A percentile compares a stretch with the other conserved stretches of the same genome.
Evolutionary conservation across 148 eudicot genomes (phyloP).

Genomic region (Rhododendron mucronatum): DNA sequence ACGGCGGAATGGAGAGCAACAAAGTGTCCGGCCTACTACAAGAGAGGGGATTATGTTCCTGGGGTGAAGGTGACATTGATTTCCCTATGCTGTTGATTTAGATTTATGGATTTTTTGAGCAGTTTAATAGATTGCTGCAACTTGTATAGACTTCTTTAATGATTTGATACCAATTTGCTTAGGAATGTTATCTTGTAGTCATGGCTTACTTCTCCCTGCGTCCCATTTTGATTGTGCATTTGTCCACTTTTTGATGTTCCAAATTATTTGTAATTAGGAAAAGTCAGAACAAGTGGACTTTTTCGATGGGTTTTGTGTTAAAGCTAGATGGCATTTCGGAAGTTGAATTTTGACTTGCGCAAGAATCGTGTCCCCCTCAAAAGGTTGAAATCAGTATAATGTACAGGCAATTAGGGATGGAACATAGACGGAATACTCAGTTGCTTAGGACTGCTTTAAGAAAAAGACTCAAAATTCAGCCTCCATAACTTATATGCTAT

Average conservation of each 20-base stretch:
- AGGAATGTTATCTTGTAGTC: neutral
- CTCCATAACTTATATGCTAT: neutral
- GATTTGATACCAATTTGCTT: neutral
- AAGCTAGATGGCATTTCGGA: neutral
- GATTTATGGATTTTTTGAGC: neutral
- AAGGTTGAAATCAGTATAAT: neutral
- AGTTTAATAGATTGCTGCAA: neutral
- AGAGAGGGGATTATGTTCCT: slow-evolving; percentile 98
- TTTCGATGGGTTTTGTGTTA: neutral
- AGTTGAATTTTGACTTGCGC: neutral
- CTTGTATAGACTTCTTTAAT: neutral
- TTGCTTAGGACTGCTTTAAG: neutral
- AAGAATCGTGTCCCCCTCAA: neutral
- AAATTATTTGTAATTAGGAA: neutral
- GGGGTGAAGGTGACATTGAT: slow-evolving; percentile 65
- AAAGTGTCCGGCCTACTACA: slow-evolving; percentile 88
- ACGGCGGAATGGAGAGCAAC: slow-evolving; percentile 99
- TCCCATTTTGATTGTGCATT: neutral
- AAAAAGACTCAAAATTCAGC: neutral
- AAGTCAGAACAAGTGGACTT: neutral
- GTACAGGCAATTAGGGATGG: neutral
- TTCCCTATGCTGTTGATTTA: neutral
- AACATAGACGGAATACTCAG: neutral
- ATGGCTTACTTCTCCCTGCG: neutral
- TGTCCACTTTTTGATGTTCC: neutral